Evolutionary conservation across 1,139 yeast species (phyloP).

Genomic region (Pichia sp.): DNA sequence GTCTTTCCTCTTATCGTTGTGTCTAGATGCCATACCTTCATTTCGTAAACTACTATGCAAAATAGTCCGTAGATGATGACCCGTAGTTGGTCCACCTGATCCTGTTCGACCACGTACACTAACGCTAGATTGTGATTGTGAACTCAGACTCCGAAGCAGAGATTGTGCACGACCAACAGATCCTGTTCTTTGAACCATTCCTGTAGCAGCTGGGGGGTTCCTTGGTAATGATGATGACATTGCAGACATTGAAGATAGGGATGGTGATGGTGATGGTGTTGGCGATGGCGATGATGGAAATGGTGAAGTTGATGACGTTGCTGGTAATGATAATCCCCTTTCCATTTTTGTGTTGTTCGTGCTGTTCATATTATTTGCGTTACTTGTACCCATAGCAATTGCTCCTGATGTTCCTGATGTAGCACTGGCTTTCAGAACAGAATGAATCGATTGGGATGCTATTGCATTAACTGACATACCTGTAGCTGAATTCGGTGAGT

Average conservation of each 20-base stretch:
- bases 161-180: slow-evolving; percentile 12
- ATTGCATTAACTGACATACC: slow-evolving; percentile 8
- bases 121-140: too few relatives aligned
- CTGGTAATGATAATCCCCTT: not conserved
- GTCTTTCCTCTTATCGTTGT: too few relatives aligned
- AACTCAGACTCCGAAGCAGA: slow-evolving; percentile 10
- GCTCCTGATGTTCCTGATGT: slow-evolving; percentile 19
- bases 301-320: too few relatives aligned
- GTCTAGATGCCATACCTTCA: slow-evolving; percentile 4
- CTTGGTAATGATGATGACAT: not conserved
- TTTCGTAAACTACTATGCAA: slow-evolving; percentile 9
- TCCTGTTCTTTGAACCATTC: not conserved
- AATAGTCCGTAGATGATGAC: slow-evolving; percentile 8
- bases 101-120: slow-evolving; percentile 15
- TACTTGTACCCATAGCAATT: slow-evolving; percentile 1
- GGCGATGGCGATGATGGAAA: slow-evolving; percentile 1
- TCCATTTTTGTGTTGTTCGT: slow-evolving; percentile 1
- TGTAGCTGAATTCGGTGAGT: slow-evolving; percentile 19
- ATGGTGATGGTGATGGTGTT: not conserved
- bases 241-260: too few relatives aligned
- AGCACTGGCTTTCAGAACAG: slow-evolving; percentile 20
- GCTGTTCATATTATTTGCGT: slow-evolving; percentile 1
- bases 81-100: slow-evolving; percentile 11
- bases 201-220: not conserved
- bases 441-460: slow-evolving; percentile 18